Evolutionary conservation across 306 rosid species (phyloP).

Genomic region (Canavalia ensiformis): DNA sequence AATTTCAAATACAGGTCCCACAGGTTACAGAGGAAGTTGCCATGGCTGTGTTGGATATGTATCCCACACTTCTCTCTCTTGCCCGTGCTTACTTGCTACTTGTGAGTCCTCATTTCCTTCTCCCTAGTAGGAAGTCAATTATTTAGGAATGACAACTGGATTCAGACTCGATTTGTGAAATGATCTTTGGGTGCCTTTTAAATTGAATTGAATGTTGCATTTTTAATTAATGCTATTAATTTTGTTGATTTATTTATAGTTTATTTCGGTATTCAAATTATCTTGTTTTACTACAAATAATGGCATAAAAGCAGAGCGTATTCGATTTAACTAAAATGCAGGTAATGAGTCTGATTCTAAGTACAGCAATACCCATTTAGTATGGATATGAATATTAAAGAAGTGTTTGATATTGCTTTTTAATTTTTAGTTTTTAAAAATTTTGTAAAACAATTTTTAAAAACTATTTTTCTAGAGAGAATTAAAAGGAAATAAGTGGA

Average conservation of each 20-base stretch:
- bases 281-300: neutral
- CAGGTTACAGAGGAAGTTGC: constrained; percentile 99
- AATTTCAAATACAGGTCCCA: constrained; percentile 75
- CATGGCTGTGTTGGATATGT: constrained; percentile 81
- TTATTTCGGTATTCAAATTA: neutral
- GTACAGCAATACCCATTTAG: neutral
- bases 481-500: too few relatives aligned
- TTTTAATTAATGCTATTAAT: neutral
- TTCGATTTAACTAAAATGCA: neutral
- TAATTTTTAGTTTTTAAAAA: too few relatives aligned
- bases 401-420: too few relatives aligned
- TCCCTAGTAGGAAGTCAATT: constrained; percentile 14
- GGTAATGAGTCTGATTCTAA: neutral
- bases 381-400: neutral
- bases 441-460: too few relatives aligned
- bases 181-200: neutral
- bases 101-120: constrained; percentile 62
- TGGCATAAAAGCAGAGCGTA: neutral
- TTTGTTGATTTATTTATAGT: neutral
- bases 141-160: neutral
- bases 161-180: neutral
- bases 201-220: neutral
- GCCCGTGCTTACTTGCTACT: constrained; percentile 77
- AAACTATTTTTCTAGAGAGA: too few relatives aligned
- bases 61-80: constrained; percentile 83